A percentile compares a stretch with the other conserved stretches of the same genome.
These are phyloP conservation scores for Starmerella floris DNA, from an alignment of 805 yeast genomes.

Conservation along the genomic window DNA sequence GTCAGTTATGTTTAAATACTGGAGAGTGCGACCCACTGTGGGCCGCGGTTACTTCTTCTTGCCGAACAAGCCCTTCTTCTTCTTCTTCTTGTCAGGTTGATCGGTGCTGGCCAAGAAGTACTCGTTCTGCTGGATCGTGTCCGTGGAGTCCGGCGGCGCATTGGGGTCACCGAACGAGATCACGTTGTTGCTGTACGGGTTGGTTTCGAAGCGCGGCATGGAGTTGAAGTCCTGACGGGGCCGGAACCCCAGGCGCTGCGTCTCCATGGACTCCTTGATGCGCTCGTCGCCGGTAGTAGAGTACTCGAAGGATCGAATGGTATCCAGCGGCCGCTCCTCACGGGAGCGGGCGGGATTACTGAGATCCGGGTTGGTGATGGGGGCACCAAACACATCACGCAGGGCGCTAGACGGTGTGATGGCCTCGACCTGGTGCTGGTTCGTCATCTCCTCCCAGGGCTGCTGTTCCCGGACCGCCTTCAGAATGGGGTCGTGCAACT, in stretches of 20 bases:
- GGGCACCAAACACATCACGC: slow-evolving; percentile 76
- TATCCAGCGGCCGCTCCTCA: slow-evolving; percentile 93
- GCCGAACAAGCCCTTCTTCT: slow-evolving; percentile 71
- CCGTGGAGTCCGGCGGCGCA: slow-evolving; percentile 29
- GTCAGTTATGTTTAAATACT: too few relatives aligned
- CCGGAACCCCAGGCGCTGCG: slow-evolving; percentile 69
- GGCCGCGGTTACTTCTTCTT: slow-evolving; percentile 39
- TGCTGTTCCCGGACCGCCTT: slow-evolving; percentile 91
- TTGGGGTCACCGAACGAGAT: slow-evolving; percentile 32
- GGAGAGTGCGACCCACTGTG: too few relatives aligned
- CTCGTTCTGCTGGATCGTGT: slow-evolving; percentile 24
- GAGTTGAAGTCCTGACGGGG: slow-evolving; percentile 48
- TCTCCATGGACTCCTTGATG: slow-evolving; percentile 70
- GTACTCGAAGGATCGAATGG: slow-evolving; percentile 85
- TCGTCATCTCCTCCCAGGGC: slow-evolving; percentile 63
- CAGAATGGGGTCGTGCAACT: slow-evolving; percentile 79
- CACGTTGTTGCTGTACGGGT: slow-evolving; percentile 30
- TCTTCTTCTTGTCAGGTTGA: slow-evolving; percentile 33
- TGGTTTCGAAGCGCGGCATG: slow-evolving; percentile 43
- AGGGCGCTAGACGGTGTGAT: slow-evolving; percentile 41
- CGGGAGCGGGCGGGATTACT: slow-evolving; percentile 89
- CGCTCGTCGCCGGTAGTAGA: slow-evolving; percentile 80
- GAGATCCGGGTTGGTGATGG: slow-evolving; percentile 65
- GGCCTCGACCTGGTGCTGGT: slow-evolving; percentile 26
- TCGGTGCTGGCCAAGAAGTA: slow-evolving; percentile 36